phyloP scores from a whole-genome alignment of 73 alveolate genomes.

The Tetrahymena malaccensis region DNA sequence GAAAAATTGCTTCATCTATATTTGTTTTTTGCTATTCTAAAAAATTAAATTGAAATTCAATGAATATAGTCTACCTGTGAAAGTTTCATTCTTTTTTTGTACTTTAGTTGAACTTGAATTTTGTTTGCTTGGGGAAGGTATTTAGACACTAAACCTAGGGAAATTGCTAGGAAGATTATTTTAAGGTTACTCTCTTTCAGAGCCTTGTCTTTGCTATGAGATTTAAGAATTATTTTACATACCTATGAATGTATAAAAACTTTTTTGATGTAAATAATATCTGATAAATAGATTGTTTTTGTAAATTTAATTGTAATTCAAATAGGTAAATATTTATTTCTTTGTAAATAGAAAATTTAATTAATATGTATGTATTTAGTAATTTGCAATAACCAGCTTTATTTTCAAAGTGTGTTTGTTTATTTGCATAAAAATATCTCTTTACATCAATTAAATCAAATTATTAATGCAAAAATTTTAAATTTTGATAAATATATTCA shows the following conservation, averaged over 20 bases:
- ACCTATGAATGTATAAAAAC: neutral
- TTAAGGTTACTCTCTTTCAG: neutral
- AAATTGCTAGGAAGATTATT: neutral
- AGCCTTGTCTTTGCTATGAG: neutral
- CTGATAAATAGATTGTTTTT: neutral
- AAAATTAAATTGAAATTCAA: neutral
- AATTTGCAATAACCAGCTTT: neutral
- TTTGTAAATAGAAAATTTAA: no score
- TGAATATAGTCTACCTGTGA: neutral
- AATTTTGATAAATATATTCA: neutral
- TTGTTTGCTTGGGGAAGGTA: neutral
- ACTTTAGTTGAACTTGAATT: neutral
- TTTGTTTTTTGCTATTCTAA: no score
- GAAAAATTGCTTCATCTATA: no score
- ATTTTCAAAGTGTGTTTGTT: neutral
- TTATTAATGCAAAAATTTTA: neutral
- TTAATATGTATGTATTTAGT: neutral
- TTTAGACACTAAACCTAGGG: neutral
- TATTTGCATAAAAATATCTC: neutral
- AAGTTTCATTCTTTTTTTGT: neutral
- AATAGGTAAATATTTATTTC: neutral
- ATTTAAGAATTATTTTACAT: neutral
- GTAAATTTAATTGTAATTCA: neutral
- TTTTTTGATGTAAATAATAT: neutral
- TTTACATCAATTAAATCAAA: neutral